Percentiles rank a stretch among this genome's conserved stretches.
These are phyloP conservation scores for Arachis monticola DNA, from an alignment of 331 rosid genomes.

Conservation along the genomic window DNA sequence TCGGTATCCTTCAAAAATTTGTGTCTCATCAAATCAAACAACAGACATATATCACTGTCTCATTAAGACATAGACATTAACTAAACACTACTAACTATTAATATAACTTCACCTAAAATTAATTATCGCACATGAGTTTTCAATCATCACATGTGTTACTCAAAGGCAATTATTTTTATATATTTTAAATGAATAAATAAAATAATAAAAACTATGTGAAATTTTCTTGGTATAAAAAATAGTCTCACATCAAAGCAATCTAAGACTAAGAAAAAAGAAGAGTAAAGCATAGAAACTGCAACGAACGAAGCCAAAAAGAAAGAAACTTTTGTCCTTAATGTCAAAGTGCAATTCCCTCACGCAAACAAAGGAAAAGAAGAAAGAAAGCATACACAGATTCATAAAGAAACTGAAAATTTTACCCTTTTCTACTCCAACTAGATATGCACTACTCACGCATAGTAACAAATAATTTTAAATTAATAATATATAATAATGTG, in stretches of 20 bases:
- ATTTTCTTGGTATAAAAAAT: background rate
- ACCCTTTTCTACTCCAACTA: background rate
- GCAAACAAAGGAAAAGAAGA: conserved; percentile 50
- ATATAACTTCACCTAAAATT: too few relatives aligned
- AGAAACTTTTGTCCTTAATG: conserved; percentile 40
- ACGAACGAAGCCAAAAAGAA: conserved; percentile 45
- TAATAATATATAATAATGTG: too few relatives aligned
- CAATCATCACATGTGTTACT: too few relatives aligned
- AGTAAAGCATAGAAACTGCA: conserved; percentile 57
- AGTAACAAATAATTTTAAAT: background rate
- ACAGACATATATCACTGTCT: too few relatives aligned
- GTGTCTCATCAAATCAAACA: too few relatives aligned
- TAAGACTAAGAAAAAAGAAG: conserved; percentile 30
- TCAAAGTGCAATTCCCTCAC: conserved; percentile 71
- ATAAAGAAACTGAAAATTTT: background rate
- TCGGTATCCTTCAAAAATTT: too few relatives aligned
- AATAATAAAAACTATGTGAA: too few relatives aligned
- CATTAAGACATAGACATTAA: too few relatives aligned
- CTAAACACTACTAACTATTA: too few relatives aligned
- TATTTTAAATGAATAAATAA: too few relatives aligned
- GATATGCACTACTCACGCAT: conserved; percentile 33
- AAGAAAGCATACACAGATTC: conserved; percentile 11
- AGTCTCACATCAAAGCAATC: conserved; percentile 45
- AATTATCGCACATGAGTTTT: too few relatives aligned
- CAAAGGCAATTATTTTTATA: too few relatives aligned